Conservation (phyloP, 2,329 filamentous ascomycete species). For the Aspergillus sp. region DNA sequence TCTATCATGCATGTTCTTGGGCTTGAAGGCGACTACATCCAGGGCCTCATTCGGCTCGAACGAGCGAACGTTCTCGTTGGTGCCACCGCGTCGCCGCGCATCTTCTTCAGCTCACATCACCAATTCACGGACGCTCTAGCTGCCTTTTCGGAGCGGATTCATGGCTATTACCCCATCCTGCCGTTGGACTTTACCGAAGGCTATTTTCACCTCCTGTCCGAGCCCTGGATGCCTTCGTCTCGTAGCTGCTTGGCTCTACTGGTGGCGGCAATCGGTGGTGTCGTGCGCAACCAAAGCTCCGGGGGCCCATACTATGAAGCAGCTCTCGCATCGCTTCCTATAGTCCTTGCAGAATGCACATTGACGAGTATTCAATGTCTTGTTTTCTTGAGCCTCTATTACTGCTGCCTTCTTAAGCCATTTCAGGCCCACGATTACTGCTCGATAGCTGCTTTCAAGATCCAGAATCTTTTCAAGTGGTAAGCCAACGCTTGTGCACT, state of each 20-base stretch:
- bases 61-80: no score
- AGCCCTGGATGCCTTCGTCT: no score
- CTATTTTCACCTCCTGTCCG: constrained; percentile 18
- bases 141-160: constrained; percentile 26
- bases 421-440: constrained; percentile 32
- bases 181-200: constrained; percentile 19
- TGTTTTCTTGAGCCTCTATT: constrained; percentile 27
- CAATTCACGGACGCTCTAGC: constrained; percentile 19
- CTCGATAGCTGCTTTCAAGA: constrained; percentile 29
- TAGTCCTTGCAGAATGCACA: constrained; percentile 23
- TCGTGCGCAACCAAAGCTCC: constrained; percentile 10
- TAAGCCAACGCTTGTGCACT: no score
- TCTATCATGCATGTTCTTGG: no score
- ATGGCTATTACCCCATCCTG: constrained; percentile 29
- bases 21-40: no score
- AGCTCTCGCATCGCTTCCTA: constrained; percentile 21
- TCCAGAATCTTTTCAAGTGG: constrained; percentile 26
- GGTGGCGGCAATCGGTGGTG: constrained; percentile 27
- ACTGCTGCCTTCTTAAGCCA: constrained; percentile 26
- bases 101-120: constrained; percentile 14
- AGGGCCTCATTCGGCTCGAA: no score
- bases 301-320: constrained; percentile 15
- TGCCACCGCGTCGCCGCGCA: no score
- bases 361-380: constrained; percentile 26
- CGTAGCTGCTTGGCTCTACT: constrained; percentile 24